Evolutionary conservation across 2,329 filamentous ascomycete species (phyloP), one percentile per base, ranked within the genome.

Genomic region (Microdochium nivale): DNA sequence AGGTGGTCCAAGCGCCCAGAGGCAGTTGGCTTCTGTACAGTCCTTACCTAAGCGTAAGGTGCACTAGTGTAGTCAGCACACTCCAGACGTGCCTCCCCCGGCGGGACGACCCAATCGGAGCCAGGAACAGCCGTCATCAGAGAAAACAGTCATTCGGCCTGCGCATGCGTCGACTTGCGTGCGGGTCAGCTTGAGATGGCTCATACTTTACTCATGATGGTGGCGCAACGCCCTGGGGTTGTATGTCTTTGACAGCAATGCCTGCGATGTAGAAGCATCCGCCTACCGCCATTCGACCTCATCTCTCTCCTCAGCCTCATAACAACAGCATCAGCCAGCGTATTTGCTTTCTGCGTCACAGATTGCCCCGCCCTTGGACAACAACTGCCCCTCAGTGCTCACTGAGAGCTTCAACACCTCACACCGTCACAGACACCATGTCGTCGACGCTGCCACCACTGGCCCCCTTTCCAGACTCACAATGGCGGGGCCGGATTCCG

Each of bases 381-480:
- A 16, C 9, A 5, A 19, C 40, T 44, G 10, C 5, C 40, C 40
- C 40, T n/a, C n/a, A n/a, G n/a, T n/a, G n/a, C 40, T 44, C 40
- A 44, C 40, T 24, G 5, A 23, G 7, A 21, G 40, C 40, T 47
- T 10, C 24, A 30, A 30, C 3, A 25, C 3, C 46, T 27, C 24
- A 30, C 46, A 47, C 24, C 23, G 23, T n/a, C 23, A 35, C 11
- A 24, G 25, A 25, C 19, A 47, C 2, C 32, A 27, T 33, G 33
- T 46, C 46, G 46, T 19, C 50, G 30, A 47, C 46, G 13, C 70
- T 91, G 48, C 90, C 90, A 43, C 78, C 84, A 32, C 77, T 96
- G 67, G 90, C 87, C 52, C 80, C 87, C 21, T 90, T 94, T 60
- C 92, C 91, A 19, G 78, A 84, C 55, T 71, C 79, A 32, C 72